Evolutionary conservation across 2,329 filamentous ascomycete species (phyloP).

Genomic region (Talaromyces sp.): DNA sequence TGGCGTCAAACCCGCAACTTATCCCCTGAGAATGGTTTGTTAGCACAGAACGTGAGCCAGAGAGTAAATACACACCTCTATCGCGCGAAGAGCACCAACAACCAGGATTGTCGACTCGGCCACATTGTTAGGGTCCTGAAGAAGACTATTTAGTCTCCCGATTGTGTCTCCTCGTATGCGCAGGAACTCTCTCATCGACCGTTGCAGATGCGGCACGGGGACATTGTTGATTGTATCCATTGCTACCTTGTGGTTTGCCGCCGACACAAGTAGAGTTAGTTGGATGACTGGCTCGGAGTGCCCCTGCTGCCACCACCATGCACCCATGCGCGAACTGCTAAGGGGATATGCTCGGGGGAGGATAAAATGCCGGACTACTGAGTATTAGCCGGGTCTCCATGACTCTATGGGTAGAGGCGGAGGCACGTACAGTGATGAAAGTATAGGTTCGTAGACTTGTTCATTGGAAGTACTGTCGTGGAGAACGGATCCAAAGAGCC

Average conservation of each 20-base stretch:
- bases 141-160: not conserved
- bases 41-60: not conserved
- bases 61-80: not conserved
- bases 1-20: not conserved
- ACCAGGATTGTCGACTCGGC: not conserved
- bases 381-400: not conserved
- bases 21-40: not conserved
- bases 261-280: not conserved
- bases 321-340: not conserved
- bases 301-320: not conserved
- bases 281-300: not conserved
- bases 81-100: not conserved
- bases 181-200: not conserved
- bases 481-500: not conserved
- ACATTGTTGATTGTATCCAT: slow-evolving; percentile 2
- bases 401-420: not conserved
- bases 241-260: not conserved
- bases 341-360: not conserved
- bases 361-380: not conserved
- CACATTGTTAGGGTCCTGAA: not conserved
- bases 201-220: not conserved
- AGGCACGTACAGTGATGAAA: not conserved
- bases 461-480: not conserved
- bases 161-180: not conserved
- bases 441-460: not conserved